Percentiles rank a stretch among this genome's conserved stretches.
phyloP scores from a whole-genome alignment of 768 basidiomycete genomes.

The Ephemerocybe angulata region DNA sequence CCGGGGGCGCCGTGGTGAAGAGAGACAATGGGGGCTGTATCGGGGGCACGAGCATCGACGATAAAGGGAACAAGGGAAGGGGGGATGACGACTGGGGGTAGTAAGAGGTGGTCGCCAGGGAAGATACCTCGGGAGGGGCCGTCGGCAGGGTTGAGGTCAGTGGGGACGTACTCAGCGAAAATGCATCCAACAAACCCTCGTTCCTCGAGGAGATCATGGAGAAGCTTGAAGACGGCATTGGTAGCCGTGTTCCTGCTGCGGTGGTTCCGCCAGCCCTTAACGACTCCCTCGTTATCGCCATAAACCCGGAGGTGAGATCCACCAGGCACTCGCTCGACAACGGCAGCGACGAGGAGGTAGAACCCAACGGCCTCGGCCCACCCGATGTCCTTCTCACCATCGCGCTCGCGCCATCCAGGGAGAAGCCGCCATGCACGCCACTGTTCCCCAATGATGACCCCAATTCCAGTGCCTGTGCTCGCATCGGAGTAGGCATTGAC shows the following conservation, averaged over 20 bases:
- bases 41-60: slow-evolving; percentile 11
- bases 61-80: slow-evolving; percentile 11
- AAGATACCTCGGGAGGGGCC: slow-evolving; percentile 24
- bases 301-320: slow-evolving; percentile 20
- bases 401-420: slow-evolving; percentile 24
- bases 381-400: slow-evolving; percentile 33
- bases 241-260: slow-evolving; percentile 28
- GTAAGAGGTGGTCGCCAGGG: slow-evolving; percentile 10
- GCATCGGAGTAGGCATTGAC: slow-evolving; percentile 39
- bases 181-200: not conserved
- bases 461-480: slow-evolving; percentile 32
- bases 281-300: slow-evolving; percentile 39
- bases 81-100: slow-evolving; percentile 22
- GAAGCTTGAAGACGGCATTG: slow-evolving; percentile 28
- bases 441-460: slow-evolving; percentile 22
- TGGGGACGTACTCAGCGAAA: slow-evolving; percentile 19
- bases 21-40: not conserved
- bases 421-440: slow-evolving; percentile 33
- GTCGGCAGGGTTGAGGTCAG: slow-evolving; percentile 25
- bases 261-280: slow-evolving; percentile 40
- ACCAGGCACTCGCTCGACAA: not conserved
- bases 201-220: slow-evolving; percentile 12
- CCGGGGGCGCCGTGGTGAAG: slow-evolving; percentile 21
- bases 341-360: slow-evolving; percentile 29
- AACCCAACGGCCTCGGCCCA: slow-evolving; percentile 21